Percentiles rank a stretch among this genome's conserved stretches.
Evolutionary conservation across 305 asterid genomes (phyloP).

Genomic region (Fraxinus xanthoxyloides): DNA sequence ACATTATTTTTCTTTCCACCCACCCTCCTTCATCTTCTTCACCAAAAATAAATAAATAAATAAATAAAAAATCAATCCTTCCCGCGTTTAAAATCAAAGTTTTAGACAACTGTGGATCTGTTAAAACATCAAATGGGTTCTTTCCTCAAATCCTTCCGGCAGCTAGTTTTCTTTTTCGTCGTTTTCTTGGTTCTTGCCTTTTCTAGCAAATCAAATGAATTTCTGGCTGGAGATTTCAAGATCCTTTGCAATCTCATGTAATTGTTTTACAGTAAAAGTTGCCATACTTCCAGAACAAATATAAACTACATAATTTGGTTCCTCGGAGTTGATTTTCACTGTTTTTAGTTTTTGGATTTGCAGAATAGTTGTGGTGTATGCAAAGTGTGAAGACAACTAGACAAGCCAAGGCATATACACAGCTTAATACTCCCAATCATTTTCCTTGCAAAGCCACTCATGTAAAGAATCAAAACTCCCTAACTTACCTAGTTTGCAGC

Average conservation of each 20-base stretch:
- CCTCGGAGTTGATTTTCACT: no score
- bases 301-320: not conserved
- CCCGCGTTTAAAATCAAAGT: not conserved
- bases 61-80: not conserved
- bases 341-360: no score
- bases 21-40: not conserved
- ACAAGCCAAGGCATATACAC: conserved; percentile 63
- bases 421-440: conserved; percentile 82
- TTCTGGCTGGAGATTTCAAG: not conserved
- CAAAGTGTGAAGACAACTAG: no score
- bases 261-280: not conserved
- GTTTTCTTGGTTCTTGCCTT: not conserved
- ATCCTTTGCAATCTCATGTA: not conserved
- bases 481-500: conserved; percentile 65
- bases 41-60: not conserved
- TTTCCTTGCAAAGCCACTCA: conserved; percentile 77
- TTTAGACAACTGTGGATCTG: not conserved
- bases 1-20: no score
- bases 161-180: not conserved
- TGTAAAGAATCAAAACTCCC: conserved; percentile 42
- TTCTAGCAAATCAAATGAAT: not conserved
- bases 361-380: no score
- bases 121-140: not conserved
- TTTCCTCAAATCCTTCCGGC: not conserved
- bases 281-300: not conserved